phyloP scores from a whole-genome alignment of 2,329 filamentous ascomycete genomes.

The Penicillium griseofulvum region DNA sequence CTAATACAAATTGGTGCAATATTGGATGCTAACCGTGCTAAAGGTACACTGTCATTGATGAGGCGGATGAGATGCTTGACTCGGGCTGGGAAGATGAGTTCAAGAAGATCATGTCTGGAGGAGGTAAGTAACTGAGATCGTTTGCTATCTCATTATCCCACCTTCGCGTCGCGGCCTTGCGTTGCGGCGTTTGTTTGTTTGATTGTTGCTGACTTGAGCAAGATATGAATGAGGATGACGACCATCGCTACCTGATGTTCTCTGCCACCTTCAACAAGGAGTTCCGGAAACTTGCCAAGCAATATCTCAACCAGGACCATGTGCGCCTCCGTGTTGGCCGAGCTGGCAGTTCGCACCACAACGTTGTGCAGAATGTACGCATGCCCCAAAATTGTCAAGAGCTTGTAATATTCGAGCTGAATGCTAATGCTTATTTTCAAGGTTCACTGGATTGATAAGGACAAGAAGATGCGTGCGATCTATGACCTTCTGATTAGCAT shows the following conservation, averaged over 20 bases:
- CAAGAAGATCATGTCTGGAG: conserved; percentile 71
- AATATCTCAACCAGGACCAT: conserved; percentile 71
- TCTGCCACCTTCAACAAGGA: conserved; percentile 88
- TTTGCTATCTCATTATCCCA: background rate
- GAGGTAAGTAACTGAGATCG: conserved; percentile 58
- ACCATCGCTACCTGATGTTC: conserved; percentile 75
- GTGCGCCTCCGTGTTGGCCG: conserved; percentile 84
- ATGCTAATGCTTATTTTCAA: conserved; percentile 25
- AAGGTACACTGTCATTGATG: conserved; percentile 74
- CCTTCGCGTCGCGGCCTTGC: background rate
- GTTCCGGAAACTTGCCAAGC: conserved; percentile 71
- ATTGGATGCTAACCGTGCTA: background rate
- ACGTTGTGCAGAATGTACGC: conserved; percentile 70
- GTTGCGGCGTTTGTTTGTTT: background rate
- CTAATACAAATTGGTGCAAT: background rate
- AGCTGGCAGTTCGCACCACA: conserved; percentile 75
- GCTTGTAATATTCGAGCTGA: background rate
- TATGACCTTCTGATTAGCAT: conserved; percentile 69
- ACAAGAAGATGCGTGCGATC: conserved; percentile 67
- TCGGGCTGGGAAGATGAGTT: conserved; percentile 76
- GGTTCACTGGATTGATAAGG: conserved; percentile 64
- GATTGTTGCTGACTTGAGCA: conserved; percentile 9
- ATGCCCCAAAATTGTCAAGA: background rate
- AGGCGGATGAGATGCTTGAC: conserved; percentile 89
- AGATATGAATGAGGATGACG: conserved; percentile 72